These are phyloP conservation scores for Colletotrichum limetticola DNA, from an alignment of 2,329 filamentous ascomycete genomes.

Conservation along the genomic window DNA sequence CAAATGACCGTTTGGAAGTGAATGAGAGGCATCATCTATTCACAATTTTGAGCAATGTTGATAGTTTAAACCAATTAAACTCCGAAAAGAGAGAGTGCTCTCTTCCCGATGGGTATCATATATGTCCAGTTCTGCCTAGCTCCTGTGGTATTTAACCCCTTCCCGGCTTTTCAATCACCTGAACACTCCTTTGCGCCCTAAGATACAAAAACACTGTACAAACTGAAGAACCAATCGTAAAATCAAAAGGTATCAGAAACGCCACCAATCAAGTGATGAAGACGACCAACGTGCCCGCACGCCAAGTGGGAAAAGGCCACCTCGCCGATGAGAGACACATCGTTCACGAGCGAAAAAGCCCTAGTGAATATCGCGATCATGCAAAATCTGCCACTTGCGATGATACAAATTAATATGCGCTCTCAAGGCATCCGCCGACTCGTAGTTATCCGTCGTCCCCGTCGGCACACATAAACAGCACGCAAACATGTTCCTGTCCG, in stretches of 20 bases:
- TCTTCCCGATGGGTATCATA: not conserved
- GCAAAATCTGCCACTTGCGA: conserved; percentile 55
- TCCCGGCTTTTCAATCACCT: not conserved
- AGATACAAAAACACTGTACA: not conserved
- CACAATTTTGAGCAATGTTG: not conserved
- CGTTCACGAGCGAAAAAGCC: too few relatives aligned
- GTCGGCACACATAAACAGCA: conserved; percentile 53
- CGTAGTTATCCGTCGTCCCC: conserved; percentile 48
- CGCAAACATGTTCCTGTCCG: conserved; percentile 45
- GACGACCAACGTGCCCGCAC: not conserved
- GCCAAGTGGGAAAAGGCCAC: not conserved
- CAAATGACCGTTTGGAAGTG: not conserved
- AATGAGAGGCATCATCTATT: not conserved
- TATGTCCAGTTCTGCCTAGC: not conserved
- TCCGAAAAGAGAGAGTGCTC: not conserved
- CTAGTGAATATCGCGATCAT: conserved; percentile 42
- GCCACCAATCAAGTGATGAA: not conserved
- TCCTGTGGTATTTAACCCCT: not conserved
- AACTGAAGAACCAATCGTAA: not conserved
- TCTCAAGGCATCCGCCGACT: conserved; percentile 43
- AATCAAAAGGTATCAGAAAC: not conserved
- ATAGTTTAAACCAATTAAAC: not conserved
- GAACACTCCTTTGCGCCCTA: not conserved
- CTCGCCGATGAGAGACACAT: not conserved
- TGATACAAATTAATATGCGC: conserved; percentile 50